These are phyloP conservation scores for Tolypocladium tropicale DNA, from an alignment of 2,329 filamentous ascomycete species.

Conservation along the genomic window DNA sequence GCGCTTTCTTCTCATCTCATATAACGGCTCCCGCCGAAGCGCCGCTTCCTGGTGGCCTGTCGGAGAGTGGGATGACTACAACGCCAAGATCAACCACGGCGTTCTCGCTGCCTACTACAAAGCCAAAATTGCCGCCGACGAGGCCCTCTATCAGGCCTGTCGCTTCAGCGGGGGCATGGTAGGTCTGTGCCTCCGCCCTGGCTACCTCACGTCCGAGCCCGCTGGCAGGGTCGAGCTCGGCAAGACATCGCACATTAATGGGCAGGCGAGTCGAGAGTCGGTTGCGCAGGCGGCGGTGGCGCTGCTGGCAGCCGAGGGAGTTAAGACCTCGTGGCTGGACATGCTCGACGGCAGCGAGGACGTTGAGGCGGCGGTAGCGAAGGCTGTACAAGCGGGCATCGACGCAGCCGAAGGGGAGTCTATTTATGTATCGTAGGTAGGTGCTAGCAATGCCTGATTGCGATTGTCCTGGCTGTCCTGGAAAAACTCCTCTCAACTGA, in stretches of 20 bases:
- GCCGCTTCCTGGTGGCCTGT: conserved; percentile 47
- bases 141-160: conserved; percentile 39
- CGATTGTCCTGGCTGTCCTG: too few relatives aligned
- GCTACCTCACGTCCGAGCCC: conserved; percentile 34
- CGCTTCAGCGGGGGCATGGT: conserved; percentile 30
- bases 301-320: conserved; percentile 38
- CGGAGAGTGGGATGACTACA: conserved; percentile 36
- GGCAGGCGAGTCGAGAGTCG: conserved; percentile 41
- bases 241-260: conserved; percentile 26
- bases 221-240: conserved; percentile 38
- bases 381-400: conserved; percentile 37
- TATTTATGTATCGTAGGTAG: conserved; percentile 15
- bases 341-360: conserved; percentile 43
- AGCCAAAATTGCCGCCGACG: conserved; percentile 51
- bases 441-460: too few relatives aligned
- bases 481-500: too few relatives aligned
- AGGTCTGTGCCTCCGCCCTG: conserved; percentile 44
- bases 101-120: conserved; percentile 43
- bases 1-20: conserved; percentile 56
- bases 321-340: conserved; percentile 44
- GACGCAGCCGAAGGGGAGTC: conserved; percentile 43
- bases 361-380: conserved; percentile 33
- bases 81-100: conserved; percentile 27
- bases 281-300: conserved; percentile 49
- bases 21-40: conserved; percentile 41